Base-by-base conservation (phyloP, 805 yeast genomes). In the Nakazawaea peltata region DNA sequence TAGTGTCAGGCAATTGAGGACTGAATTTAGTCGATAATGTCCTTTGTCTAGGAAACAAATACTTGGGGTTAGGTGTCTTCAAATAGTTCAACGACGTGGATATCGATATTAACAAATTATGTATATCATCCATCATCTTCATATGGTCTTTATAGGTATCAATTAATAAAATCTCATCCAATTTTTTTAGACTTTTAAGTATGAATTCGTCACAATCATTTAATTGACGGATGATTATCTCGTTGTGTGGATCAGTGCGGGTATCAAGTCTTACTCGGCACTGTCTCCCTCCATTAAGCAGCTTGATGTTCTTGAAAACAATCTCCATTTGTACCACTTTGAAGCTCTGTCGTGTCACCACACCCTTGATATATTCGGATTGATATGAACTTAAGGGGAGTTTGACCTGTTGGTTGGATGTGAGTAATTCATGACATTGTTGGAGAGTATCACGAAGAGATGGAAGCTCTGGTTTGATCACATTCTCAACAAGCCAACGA, bases 331-430 rank as follows among this genome's bases (percentile, higher is more conserved):
- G 70, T 1, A 69, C 60, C 4, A 81, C 59, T 41, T 67, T 66
- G 10, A 69, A 64, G 5, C 79, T 77, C 35, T 63, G 67, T 33
- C 88, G 53, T 0, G 73, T 69, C 0, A 80, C 51, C 1, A 74
- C 63, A 0, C 90, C 90, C 41, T 77, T 77, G 12, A 79, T 53
- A 3, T 63, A 55, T 39, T 76, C 81, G 37, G 70, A 67, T 36
- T 76, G 69, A 12, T 65, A 58, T 0, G 77, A 64, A 0, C 77
- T 61, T 5, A 81, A 54, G 0, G 87, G 82, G 33, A 81, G 58
- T 38, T 70, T 77, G 34, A 74, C 65, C 11, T 67, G 56, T 9
- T 57, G 57, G 9, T 56, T 49, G 30, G 63, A 61, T 0, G 56
- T 50, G 22, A 71, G 43, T 40, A 61, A 49, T 3, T 56, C 57